These are phyloP conservation scores for Gossypium thurberi DNA, from an alignment of 345 rosid species.

Conservation along the genomic window DNA sequence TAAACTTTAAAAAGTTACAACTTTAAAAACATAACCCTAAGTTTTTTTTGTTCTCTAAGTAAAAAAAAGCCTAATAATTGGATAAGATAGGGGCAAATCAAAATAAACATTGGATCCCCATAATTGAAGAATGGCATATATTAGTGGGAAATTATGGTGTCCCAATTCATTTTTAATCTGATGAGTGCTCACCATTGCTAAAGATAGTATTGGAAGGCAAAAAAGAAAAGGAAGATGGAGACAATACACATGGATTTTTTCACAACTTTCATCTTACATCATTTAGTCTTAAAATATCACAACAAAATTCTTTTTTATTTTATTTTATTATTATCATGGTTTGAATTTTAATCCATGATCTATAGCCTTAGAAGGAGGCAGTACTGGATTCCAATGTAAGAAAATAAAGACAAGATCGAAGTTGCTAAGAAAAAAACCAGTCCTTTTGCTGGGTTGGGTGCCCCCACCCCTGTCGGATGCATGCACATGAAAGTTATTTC, in stretches of 20 bases:
- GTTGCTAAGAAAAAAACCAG: background rate
- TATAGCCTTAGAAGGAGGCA: background rate
- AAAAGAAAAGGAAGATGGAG: background rate
- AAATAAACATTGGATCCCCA: background rate
- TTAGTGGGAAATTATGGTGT: background rate
- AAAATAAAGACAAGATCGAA: conserved; percentile 3
- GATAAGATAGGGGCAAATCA: background rate
- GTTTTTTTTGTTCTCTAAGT: too few relatives aligned
- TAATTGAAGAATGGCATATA: background rate
- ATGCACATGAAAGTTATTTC: background rate
- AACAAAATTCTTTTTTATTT: background rate
- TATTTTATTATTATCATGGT: too few relatives aligned
- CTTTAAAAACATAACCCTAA: too few relatives aligned
- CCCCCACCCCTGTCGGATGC: background rate
- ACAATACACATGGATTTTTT: background rate
- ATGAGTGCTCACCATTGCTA: background rate
- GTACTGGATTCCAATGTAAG: conserved; percentile 6
- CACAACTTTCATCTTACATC: conserved; percentile 3
- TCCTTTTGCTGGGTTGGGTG: background rate
- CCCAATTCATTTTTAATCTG: background rate
- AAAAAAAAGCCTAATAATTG: background rate
- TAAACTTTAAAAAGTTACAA: too few relatives aligned
- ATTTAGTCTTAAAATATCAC: background rate
- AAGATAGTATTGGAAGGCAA: background rate
- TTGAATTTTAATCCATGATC: background rate